phyloP scores from a whole-genome alignment of 2,329 filamentous ascomycete genomes.

The Fusarium nurragi region DNA sequence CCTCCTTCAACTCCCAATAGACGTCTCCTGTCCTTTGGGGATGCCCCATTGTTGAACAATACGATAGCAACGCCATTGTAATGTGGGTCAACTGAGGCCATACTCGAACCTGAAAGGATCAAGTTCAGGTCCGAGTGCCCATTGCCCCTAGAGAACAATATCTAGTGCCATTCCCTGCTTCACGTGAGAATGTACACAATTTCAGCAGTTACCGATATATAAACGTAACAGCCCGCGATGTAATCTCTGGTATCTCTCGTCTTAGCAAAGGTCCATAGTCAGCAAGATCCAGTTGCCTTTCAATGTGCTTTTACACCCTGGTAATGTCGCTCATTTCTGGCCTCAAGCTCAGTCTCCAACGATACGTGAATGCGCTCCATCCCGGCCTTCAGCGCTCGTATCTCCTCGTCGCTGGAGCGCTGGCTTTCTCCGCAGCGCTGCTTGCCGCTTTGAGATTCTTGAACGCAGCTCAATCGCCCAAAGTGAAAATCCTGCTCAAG shows the following conservation, averaged over 20 bases:
- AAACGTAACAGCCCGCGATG: not conserved
- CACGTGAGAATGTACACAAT: not conserved
- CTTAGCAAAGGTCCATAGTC: no score
- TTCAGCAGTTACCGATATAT: not conserved
- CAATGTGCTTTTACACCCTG: no score
- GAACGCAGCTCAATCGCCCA: not conserved
- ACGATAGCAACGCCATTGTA: not conserved
- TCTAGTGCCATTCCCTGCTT: not conserved
- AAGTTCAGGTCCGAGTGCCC: not conserved
- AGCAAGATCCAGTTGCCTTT: no score
- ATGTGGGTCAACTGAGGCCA: not conserved
- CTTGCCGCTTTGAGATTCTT: not conserved
- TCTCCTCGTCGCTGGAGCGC: fast-evolving
- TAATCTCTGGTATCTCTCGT: not conserved
- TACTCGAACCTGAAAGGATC: not conserved
- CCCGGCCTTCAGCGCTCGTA: fast-evolving
- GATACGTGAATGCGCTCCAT: fast-evolving
- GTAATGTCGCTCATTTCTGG: no score
- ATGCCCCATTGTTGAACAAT: not conserved
- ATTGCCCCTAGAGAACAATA: not conserved
- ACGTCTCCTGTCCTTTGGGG: not conserved
- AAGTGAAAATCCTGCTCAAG: not conserved
- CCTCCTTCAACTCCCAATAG: no score
- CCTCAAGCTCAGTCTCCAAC: no score
- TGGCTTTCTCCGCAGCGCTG: fast-evolving